Conservation (phyloP, 2,329 filamentous ascomycete genomes). For the Aspergillus sp. region DNA sequence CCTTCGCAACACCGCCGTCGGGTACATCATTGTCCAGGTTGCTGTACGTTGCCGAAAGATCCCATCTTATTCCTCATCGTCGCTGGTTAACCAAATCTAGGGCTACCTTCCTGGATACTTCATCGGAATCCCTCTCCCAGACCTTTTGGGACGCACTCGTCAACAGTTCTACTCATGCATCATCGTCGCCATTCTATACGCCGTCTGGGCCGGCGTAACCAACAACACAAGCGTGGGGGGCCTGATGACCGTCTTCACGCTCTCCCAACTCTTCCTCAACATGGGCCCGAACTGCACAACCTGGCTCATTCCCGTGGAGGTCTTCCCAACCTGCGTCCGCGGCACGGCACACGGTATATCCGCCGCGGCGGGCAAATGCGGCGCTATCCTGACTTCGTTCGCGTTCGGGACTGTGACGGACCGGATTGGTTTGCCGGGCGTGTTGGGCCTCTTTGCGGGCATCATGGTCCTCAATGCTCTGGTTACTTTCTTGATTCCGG, state of each 20-base stretch:
- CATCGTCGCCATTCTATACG: conserved; percentile 17
- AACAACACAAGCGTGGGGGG: conserved; percentile 16
- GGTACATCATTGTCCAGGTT: conserved; percentile 24
- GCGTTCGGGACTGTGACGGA: conserved; percentile 17
- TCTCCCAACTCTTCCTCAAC: conserved; percentile 21
- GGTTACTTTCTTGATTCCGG: conserved; percentile 17
- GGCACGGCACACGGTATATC: conserved; percentile 46
- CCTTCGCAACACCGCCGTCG: conserved; percentile 25
- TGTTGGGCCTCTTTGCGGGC: conserved; percentile 15
- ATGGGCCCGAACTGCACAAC: conserved; percentile 34
- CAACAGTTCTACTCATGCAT: conserved; percentile 15
- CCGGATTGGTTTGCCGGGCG: conserved; percentile 11
- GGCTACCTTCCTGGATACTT: conserved; percentile 16
- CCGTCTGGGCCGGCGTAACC: conserved; percentile 20
- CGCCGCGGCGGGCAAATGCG: conserved; percentile 46
- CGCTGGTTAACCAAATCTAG: conserved; percentile 1
- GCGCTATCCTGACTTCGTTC: conserved; percentile 38
- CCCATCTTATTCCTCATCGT: not conserved
- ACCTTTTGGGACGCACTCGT: conserved; percentile 12
- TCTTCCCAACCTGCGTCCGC: conserved; percentile 48
- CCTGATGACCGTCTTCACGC: conserved; percentile 19
- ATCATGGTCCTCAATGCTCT: conserved; percentile 14
- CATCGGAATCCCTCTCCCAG: conserved; percentile 16
- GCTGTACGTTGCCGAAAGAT: too few relatives aligned
- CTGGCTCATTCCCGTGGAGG: conserved; percentile 45